Percentiles rank a stretch among this genome's conserved stretches.
phyloP scores from a whole-genome alignment of 2,329 filamentous ascomycete genomes.

The Pseudogymnoascus verrucosus region DNA sequence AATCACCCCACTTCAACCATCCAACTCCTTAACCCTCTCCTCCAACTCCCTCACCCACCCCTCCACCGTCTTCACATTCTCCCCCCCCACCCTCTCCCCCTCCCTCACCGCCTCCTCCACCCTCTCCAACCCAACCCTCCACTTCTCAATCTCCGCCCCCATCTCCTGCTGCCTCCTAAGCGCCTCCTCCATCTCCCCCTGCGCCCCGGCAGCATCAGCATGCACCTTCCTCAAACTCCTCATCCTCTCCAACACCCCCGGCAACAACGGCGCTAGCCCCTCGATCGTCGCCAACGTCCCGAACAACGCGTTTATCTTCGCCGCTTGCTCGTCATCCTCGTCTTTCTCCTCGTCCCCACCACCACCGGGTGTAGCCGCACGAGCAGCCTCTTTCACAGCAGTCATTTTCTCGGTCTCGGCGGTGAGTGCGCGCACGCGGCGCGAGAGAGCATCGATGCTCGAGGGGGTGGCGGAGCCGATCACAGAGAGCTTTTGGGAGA shows the following conservation, averaged over 20 bases:
- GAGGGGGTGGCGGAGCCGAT: conserved; percentile 65
- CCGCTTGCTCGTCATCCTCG: conserved; percentile 55
- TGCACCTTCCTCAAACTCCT: conserved; percentile 79
- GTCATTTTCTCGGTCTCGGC: conserved; percentile 66
- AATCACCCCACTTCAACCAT: neutral
- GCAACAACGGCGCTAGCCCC: conserved; percentile 73
- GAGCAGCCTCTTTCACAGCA: conserved; percentile 50
- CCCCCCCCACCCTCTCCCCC: conserved; percentile 61
- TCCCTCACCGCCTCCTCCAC: conserved; percentile 68
- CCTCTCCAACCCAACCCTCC: conserved; percentile 72
- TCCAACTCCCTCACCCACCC: conserved; percentile 86
- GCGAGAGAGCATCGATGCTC: conserved; percentile 63
- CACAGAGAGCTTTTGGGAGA: conserved; percentile 73
- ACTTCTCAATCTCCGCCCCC: conserved; percentile 71
- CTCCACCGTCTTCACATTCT: conserved; percentile 78
- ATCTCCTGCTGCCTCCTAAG: conserved; percentile 77
- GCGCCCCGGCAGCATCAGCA: conserved; percentile 74
- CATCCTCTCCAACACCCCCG: conserved; percentile 75
- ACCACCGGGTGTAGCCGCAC: conserved; percentile 27
- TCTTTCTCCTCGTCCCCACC: conserved; percentile 34
- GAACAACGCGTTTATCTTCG: conserved; percentile 89
- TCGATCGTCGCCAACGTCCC: conserved; percentile 84
- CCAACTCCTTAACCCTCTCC: conserved; percentile 47
- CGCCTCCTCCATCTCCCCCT: conserved; percentile 66
- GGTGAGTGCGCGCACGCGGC: conserved; percentile 60